Evolutionary conservation across 257 asterid species (phyloP).

Genomic region (Marsdenia floribunda): DNA sequence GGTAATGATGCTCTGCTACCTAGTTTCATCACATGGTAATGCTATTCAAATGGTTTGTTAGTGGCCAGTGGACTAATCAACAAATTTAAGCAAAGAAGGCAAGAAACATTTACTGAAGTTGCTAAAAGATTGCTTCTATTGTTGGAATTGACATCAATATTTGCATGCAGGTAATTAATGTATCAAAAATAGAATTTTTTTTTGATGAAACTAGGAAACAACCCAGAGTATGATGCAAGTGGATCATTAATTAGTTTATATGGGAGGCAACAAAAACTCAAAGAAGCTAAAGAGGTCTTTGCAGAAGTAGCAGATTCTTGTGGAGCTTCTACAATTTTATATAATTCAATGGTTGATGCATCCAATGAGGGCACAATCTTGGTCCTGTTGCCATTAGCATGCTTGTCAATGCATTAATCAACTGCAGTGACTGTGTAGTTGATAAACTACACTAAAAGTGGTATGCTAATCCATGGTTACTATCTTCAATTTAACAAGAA

Average conservation of each 20-base stretch:
- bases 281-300: slow-evolving; percentile 54
- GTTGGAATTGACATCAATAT: slow-evolving; percentile 13
- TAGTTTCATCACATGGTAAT: too few species aligned
- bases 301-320: slow-evolving; percentile 33
- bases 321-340: slow-evolving; percentile 31
- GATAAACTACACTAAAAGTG: slow-evolving; percentile 93
- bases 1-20: too few species aligned
- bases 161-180: slow-evolving; percentile 60
- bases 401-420: slow-evolving; percentile 74
- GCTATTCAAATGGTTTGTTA: slow-evolving; percentile 47
- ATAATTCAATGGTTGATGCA: slow-evolving; percentile 63
- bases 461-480: slow-evolving; percentile 42
- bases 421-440: slow-evolving; percentile 86
- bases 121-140: not conserved
- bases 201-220: slow-evolving; percentile 46
- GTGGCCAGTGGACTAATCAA: slow-evolving; percentile 57
- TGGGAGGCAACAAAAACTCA: slow-evolving; percentile 57
- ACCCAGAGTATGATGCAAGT: slow-evolving; percentile 53
- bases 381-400: slow-evolving; percentile 81
- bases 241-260: slow-evolving; percentile 65
- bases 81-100: slow-evolving; percentile 67
- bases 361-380: slow-evolving; percentile 48
- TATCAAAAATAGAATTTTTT: slow-evolving; percentile 45
- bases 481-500: too few species aligned
- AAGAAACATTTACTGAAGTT: slow-evolving; percentile 15